Evolutionary conservation across 352 stramenopile genomes (phyloP).

Genomic region (Globisporangium paddicum): DNA sequence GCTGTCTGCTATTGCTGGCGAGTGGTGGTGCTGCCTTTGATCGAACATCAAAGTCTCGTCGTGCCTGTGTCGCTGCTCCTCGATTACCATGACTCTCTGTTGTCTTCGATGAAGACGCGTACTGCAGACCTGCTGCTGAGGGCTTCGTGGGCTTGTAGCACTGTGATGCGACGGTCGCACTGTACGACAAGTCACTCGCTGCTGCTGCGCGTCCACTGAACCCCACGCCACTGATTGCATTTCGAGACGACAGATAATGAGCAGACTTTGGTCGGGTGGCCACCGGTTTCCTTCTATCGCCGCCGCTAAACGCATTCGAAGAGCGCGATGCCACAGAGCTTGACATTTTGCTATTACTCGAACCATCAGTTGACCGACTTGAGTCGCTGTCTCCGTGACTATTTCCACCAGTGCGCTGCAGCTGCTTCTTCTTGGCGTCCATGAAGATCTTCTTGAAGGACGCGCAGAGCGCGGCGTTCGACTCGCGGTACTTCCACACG

Average conservation of each 20-base stretch:
- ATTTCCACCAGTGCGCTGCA: slow-evolving; percentile 7
- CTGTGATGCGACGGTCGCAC: slow-evolving; percentile 48
- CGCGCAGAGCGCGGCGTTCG: slow-evolving; percentile 51
- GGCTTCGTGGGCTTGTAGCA: slow-evolving; percentile 58
- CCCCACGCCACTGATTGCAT: not conserved
- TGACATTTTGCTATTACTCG: not conserved
- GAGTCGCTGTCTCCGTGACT: slow-evolving; percentile 1
- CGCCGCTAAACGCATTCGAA: not conserved
- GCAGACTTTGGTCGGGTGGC: slow-evolving; percentile 32
- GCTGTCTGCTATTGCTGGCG: slow-evolving; percentile 14
- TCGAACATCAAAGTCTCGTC: not conserved
- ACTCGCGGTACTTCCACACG: slow-evolving; percentile 52
- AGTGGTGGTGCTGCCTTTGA: slow-evolving; percentile 1
- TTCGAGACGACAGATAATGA: slow-evolving; percentile 19
- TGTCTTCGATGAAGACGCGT: slow-evolving; percentile 18
- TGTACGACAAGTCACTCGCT: slow-evolving; percentile 46
- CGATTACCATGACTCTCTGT: slow-evolving; percentile 3
- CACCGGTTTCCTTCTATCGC: slow-evolving; percentile 2
- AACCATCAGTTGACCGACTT: not conserved
- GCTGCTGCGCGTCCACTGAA: not conserved
- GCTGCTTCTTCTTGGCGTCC: slow-evolving; percentile 59
- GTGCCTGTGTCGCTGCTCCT: not conserved
- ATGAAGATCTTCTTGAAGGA: slow-evolving; percentile 76
- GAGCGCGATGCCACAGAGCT: not conserved
- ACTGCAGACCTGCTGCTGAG: slow-evolving; percentile 32